A percentile compares a stretch with the other conserved stretches of the same genome.
Conservation (phyloP, 345 rosid species). For the Cardamine occulta region DNA sequence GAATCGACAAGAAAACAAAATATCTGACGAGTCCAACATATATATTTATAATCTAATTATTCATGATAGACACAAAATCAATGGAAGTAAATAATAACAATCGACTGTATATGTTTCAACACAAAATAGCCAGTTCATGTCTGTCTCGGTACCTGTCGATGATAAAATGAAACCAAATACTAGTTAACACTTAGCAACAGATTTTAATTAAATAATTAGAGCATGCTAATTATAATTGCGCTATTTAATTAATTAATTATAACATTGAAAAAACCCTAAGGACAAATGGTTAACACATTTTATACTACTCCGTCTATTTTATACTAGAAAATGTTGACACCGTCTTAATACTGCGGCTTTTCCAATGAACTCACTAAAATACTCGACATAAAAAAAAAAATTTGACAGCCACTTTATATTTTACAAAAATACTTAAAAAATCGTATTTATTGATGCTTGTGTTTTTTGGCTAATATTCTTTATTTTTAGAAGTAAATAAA, state of each 20-base stretch:
- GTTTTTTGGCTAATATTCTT: conserved; percentile 19
- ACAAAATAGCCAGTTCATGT: conserved; percentile 31
- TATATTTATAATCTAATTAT: conserved; percentile 13
- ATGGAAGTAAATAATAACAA: neutral
- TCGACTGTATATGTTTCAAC: conserved; percentile 24
- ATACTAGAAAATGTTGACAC: conserved; percentile 11
- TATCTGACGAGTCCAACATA: conserved; percentile 30
- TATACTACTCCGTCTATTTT: neutral
- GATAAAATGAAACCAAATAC: conserved; percentile 8
- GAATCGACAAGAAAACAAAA: conserved; percentile 40
- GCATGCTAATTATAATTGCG: neutral
- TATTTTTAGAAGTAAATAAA: neutral
- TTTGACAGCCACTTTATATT: neutral
- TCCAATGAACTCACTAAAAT: conserved; percentile 35
- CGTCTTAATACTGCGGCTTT: neutral
- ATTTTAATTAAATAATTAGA: neutral
- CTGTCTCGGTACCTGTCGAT: conserved; percentile 44
- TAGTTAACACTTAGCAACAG: neutral
- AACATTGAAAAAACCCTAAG: neutral
- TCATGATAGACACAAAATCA: conserved; percentile 12
- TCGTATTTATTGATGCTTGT: conserved; percentile 16
- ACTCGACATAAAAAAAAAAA: neutral
- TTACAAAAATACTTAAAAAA: neutral
- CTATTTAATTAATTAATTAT: neutral
- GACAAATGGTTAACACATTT: conserved; percentile 9